Evolutionary conservation across 1,139 yeast species (phyloP).

Genomic region (Hansenula anomala): DNA sequence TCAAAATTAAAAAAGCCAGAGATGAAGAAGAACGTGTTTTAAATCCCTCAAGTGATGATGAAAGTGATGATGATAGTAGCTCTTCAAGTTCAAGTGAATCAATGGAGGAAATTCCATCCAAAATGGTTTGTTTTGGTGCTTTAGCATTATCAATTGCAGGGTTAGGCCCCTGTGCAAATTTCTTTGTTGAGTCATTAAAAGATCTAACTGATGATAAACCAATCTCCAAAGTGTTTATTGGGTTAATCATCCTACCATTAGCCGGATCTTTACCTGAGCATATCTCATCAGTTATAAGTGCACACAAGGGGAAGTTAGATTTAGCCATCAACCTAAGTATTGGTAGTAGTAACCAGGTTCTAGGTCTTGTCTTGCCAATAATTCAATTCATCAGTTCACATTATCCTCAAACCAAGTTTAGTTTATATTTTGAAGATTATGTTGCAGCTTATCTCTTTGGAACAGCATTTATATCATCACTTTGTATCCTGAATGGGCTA

Average conservation of each 20-base stretch:
- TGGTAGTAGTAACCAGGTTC: constrained; percentile 19
- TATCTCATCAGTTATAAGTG: constrained; percentile 17
- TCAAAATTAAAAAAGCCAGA: constrained; percentile 11
- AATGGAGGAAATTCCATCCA: constrained; percentile 13
- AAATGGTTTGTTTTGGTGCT: constrained; percentile 18
- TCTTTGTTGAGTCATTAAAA: constrained; percentile 42
- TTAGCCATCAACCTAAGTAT: constrained; percentile 16
- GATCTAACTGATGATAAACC: constrained; percentile 24
- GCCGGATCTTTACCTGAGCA: constrained; percentile 23
- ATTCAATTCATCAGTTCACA: constrained; percentile 19
- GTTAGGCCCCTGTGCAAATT: constrained; percentile 31
- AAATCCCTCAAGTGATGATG: constrained; percentile 4
- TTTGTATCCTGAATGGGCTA: constrained; percentile 13
- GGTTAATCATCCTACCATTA: constrained; percentile 19
- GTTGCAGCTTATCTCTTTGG: constrained; percentile 16
- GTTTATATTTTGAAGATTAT: constrained; percentile 17
- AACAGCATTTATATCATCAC: constrained; percentile 12
- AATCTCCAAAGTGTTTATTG: constrained; percentile 20
- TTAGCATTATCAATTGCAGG: constrained; percentile 19
- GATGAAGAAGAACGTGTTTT: constrained; percentile 7
- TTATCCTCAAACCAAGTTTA: constrained; percentile 16
- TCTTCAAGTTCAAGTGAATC: constrained; percentile 1
- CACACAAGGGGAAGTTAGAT: constrained; percentile 19
- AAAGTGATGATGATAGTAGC: neutral
- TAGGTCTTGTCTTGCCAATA: constrained; percentile 20